Evolutionary conservation across 225 moss, liverwort and hornwort genomes (phyloP).

Genomic region (Pleurozium schreberi): DNA sequence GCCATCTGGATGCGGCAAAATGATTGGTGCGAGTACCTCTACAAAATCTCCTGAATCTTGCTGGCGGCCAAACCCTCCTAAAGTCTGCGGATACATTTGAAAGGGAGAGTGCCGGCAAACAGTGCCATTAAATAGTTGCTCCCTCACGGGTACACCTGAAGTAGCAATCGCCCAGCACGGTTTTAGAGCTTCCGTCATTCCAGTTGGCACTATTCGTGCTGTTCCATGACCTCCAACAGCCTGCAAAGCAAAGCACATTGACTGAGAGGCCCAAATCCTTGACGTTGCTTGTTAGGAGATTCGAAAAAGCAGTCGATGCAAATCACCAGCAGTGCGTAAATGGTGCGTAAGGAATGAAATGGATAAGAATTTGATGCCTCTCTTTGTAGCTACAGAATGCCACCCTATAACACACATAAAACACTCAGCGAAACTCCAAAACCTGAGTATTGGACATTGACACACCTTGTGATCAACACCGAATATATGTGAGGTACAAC

Average conservation of each 20-base stretch:
- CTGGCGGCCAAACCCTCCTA: constrained; percentile 54
- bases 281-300: background rate
- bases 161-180: constrained; percentile 98
- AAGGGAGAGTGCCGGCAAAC: constrained; percentile 88
- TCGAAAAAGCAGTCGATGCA: background rate
- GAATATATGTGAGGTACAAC: background rate
- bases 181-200: constrained; percentile 68
- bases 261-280: background rate
- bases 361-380: background rate
- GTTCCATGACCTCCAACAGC: constrained; percentile 81
- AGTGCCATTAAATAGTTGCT: constrained; percentile 78
- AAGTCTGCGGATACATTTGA: constrained; percentile 45
- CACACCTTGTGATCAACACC: background rate
- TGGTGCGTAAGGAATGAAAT: background rate
- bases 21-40: constrained; percentile 73
- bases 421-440: background rate
- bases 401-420: background rate
- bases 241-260: constrained; percentile 23
- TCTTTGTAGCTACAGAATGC: background rate
- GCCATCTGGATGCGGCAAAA: constrained; percentile 59
- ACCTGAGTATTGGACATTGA: background rate
- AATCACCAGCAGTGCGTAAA: background rate
- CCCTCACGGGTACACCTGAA: constrained; percentile 85
- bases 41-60: constrained; percentile 45
- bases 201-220: constrained; percentile 71